Evolutionary conservation across 2,329 filamentous ascomycete genomes (phyloP), one percentile per base, ranked within the genome.

Genomic region (Cryphonectria japonica): DNA sequence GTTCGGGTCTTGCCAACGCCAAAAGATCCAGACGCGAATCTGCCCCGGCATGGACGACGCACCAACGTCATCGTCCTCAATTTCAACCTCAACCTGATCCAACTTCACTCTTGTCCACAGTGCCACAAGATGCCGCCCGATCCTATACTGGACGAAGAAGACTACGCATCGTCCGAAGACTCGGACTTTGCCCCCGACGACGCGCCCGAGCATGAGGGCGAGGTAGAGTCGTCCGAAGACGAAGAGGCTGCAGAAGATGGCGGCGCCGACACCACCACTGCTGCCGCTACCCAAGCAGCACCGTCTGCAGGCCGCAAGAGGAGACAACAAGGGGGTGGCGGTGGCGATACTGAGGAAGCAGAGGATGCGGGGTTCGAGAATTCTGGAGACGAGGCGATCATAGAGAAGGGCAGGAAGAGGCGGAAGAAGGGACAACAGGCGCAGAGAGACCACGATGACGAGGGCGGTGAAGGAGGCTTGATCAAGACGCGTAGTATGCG

Each of bases 401-500:
- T 93, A 75, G 82, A 87, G 62, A 89, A 86, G 74, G 89, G 86
- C 26, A 88, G 86, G 77, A 82, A 82, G 68, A 82, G 79, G 50
- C 83, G 82, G 77, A 87, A 83, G 76, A 75, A 75, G 19, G 83
- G 80, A 69, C 77, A 80, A 73, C 79, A 71, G 66, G 74, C 76
- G 29, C 78, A 73, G 2, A 77, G 75, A 1, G 77, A 74, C 1
- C 77, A 77, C 1, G 85, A 86, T 3, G 87, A 87, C 29, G 88
- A 89, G 46, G 86, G 84, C 29, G 87, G 85, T 43, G 88, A 88
- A 69, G 89, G 89, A 13, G 88, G 88, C 0, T 80, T 93, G 73
- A 84, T 94, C 80, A 93, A 92, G 83, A 94, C 92, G 64, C 86
- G 92, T 71, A 87, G 90, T 66, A 91, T 93, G 81, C 85, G 91